Evolutionary conservation across 306 rosid species (phyloP).

Genomic region (Hippophae tibetana): DNA sequence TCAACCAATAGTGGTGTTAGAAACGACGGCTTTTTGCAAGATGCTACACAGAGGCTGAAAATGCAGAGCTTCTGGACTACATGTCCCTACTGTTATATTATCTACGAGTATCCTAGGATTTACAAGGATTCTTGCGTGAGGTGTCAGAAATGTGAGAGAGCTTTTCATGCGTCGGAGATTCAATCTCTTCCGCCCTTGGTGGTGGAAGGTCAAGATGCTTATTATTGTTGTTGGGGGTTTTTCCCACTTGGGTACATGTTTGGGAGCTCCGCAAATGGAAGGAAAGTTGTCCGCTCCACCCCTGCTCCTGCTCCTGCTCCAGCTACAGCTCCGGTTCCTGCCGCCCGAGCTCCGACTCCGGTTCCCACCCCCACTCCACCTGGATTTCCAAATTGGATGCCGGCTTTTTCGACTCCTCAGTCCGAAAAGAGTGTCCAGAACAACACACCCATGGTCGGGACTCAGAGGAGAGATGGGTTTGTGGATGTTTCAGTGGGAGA

Average conservation of each 20-base stretch:
- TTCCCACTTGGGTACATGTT: conserved; percentile 63
- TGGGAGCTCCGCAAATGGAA: conserved; percentile 15
- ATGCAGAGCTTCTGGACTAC: conserved; percentile 72
- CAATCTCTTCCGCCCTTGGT: conserved; percentile 51
- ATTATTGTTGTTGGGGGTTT: conserved; percentile 75
- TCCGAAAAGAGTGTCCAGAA: conserved; percentile 18
- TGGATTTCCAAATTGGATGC: conserved; percentile 62
- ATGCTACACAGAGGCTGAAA: conserved; percentile 27
- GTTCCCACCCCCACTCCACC: neutral
- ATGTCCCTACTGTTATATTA: conserved; percentile 74
- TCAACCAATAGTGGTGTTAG: neutral
- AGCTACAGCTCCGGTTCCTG: neutral
- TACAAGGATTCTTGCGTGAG: conserved; percentile 67
- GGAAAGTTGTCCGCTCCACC: conserved; percentile 3
- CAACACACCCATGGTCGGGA: neutral
- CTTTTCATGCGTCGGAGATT: conserved; percentile 50
- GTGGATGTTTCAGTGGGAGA: conserved; percentile 23
- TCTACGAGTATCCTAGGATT: conserved; percentile 65
- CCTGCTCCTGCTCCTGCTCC: too few species aligned
- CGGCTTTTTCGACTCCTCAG: conserved; percentile 13
- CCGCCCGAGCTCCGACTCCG: too few species aligned
- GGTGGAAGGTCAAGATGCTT: conserved; percentile 68
- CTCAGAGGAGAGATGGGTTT: neutral
- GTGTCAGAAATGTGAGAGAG: conserved; percentile 73
- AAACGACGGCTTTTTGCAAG: neutral